Percentiles rank a stretch among this genome's conserved stretches.
Conservation (phyloP, 208 protist species). For the Leishmania amazonensis region DNA sequence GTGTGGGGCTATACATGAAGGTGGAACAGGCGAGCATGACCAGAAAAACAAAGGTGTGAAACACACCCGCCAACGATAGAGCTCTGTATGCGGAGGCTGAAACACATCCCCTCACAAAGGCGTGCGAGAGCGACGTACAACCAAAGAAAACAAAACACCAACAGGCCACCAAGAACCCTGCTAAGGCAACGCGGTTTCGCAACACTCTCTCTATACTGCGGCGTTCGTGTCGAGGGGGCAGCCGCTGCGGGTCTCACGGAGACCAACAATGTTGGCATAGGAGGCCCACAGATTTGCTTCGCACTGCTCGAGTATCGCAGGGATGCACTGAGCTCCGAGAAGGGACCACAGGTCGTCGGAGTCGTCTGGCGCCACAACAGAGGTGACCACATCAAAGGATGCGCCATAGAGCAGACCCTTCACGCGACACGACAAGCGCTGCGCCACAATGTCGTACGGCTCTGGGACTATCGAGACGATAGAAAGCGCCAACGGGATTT, state of each 20-base stretch:
- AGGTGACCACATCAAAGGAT: slow-evolving; percentile 59
- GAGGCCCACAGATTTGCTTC: slow-evolving; percentile 72
- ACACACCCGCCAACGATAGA: not conserved
- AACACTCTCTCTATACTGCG: not conserved
- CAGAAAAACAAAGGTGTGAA: not conserved
- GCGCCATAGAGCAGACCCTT: slow-evolving; percentile 72
- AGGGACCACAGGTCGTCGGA: slow-evolving; percentile 17
- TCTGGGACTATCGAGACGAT: slow-evolving; percentile 50
- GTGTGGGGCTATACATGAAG: not conserved
- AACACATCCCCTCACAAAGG: not conserved
- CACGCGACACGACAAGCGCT: slow-evolving; percentile 35
- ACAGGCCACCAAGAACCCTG: not conserved
- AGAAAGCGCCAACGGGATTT: slow-evolving; percentile 39
- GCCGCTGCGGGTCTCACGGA: not conserved
- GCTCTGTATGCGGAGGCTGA: not conserved
- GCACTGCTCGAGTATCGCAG: slow-evolving; percentile 76
- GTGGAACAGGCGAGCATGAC: not conserved
- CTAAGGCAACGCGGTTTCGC: not conserved
- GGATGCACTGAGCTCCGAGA: slow-evolving; percentile 25
- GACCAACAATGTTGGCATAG: slow-evolving; percentile 66
- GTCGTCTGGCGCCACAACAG: slow-evolving; percentile 22
- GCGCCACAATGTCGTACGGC: slow-evolving; percentile 30
- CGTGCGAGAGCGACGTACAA: too few relatives aligned
- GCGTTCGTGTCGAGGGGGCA: not conserved
- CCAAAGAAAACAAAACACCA: not conserved